Percentiles rank a stretch among this genome's conserved stretches.
These are phyloP conservation scores for Sutorius australiensis DNA, from an alignment of 768 basidiomycete species.

Conservation along the genomic window DNA sequence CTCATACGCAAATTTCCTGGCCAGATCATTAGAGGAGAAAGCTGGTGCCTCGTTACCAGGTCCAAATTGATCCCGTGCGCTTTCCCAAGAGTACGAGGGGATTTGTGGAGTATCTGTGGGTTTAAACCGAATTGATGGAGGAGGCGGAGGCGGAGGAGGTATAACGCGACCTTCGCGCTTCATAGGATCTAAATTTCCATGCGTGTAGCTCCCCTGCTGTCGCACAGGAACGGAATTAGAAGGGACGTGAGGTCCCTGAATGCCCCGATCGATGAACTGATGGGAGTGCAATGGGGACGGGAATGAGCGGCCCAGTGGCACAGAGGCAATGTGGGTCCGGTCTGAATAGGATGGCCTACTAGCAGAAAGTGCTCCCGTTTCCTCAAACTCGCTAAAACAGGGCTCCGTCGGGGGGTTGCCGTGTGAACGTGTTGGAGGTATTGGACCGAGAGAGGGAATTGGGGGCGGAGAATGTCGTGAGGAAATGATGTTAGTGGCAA, in stretches of 20 bases:
- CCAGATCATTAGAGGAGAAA: conserved; percentile 6
- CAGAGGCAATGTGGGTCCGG: not conserved
- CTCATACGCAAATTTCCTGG: conserved; percentile 8
- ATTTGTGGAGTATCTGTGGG: not conserved
- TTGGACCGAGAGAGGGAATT: not conserved
- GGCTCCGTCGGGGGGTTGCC: not conserved
- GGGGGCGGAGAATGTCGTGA: not conserved
- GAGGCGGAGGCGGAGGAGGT: not conserved
- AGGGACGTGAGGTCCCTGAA: not conserved
- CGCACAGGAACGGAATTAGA: not conserved
- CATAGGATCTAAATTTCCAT: conserved; percentile 1
- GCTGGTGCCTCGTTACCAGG: conserved; percentile 5
- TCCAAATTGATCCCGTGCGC: not conserved
- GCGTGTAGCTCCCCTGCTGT: not conserved
- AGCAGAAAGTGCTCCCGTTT: not conserved
- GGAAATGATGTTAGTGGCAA: not conserved
- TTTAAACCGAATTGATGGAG: not conserved
- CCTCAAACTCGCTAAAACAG: not conserved
- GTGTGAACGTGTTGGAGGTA: conserved; percentile 8
- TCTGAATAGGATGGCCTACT: not conserved
- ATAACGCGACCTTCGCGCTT: not conserved
- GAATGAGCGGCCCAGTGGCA: not conserved
- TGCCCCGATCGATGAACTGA: not conserved
- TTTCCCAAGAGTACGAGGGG: conserved; percentile 2
- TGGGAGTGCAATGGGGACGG: not conserved